Base-by-base conservation (phyloP, 1,139 yeast genomes). In the Suhomyces taliae region DNA sequence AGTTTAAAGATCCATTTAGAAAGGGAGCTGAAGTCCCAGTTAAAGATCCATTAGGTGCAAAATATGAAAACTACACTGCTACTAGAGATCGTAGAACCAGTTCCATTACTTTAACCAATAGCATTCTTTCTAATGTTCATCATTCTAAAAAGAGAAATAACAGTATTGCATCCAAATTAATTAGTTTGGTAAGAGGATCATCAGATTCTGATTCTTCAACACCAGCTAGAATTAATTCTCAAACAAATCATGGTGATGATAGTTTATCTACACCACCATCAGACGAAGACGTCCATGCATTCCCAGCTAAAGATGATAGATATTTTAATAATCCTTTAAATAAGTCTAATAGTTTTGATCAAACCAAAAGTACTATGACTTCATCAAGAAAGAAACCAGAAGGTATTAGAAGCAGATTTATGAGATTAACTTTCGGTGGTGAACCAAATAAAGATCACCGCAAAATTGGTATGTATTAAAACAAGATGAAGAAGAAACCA, bases 291-390 rank as follows among this genome's bases (percentile, higher is more conserved):
- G 38, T 35, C 15, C 34, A 35, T 8, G 11, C 36, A 9, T 39
- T 26, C 26, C 41, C 19, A 4, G 24, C 27, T 8, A 10, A 27
- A 33, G 42, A 36, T 11, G 43, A 29, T 26, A 40, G 43, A 11
- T 36, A 34, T 24, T 44, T 43, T 32, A 36, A 45, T 31, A 37
- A 47, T 39, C 48, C 55, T 26, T 50, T 52, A 53, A 56, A 58
- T 37, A 58, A 53, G 35, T 58, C 63, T 44, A 54, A 51, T 43
- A 62, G 68, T 47, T 74, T 54, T 54, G 79, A 74, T 50, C 77
- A 72, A 51, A 72, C 79, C 4, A 65, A 70, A 55, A 66, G 74
- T 52, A 55, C 54, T 40, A 60, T 70, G 67, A 70, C 77, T 10
- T 52, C 52, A 11, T 54, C 48, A 9, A 47, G 59, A 27, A 51